Percentiles rank a stretch among this genome's conserved stretches.
phyloP scores from a whole-genome alignment of 1,284 basidiomycete genomes.

The Omphalotus olearius region DNA sequence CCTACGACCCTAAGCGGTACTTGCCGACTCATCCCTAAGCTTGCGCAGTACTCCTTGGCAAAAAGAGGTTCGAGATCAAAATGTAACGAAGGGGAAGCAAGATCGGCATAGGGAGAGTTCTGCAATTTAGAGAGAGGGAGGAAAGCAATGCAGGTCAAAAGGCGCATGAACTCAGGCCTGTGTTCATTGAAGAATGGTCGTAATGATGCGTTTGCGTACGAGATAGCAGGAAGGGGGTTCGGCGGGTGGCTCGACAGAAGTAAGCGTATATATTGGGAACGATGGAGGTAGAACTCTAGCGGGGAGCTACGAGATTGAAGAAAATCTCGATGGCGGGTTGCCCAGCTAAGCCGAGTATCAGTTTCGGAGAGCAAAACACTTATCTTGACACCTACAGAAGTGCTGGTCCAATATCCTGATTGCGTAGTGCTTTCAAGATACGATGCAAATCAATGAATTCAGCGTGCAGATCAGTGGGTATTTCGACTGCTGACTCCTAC shows the following conservation, averaged over 20 bases:
- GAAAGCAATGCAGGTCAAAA: slow-evolving; percentile 76
- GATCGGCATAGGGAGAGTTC: slow-evolving; percentile 70
- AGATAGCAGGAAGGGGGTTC: slow-evolving; percentile 55
- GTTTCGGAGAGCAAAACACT: slow-evolving; percentile 8
- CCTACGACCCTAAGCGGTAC: slow-evolving; percentile 84
- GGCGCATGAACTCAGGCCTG: slow-evolving; percentile 63
- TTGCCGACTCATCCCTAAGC: slow-evolving; percentile 82
- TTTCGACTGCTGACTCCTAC: slow-evolving; percentile 69
- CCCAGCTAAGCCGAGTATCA: slow-evolving; percentile 58
- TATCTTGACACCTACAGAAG: slow-evolving; percentile 50
- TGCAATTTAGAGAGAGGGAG: slow-evolving; percentile 61
- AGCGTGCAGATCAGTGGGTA: slow-evolving; percentile 50
- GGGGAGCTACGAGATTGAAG: slow-evolving; percentile 67
- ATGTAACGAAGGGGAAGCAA: slow-evolving; percentile 66
- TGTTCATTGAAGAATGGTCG: slow-evolving; percentile 65
- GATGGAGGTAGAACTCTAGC: slow-evolving; percentile 84
- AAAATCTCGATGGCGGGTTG: slow-evolving; percentile 60
- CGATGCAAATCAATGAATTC: slow-evolving; percentile 72
- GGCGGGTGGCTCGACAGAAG: slow-evolving; percentile 57
- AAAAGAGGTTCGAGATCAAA: slow-evolving; percentile 79
- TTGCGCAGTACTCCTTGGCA: slow-evolving; percentile 85
- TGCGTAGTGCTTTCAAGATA: slow-evolving; percentile 67
- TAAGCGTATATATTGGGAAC: slow-evolving; percentile 78
- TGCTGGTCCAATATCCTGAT: slow-evolving; percentile 68
- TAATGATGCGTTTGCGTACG: slow-evolving; percentile 72